These are phyloP conservation scores for Lasiosphaeria ovina DNA, from an alignment of 495 filamentous ascomycete genomes.

Conservation along the genomic window DNA sequence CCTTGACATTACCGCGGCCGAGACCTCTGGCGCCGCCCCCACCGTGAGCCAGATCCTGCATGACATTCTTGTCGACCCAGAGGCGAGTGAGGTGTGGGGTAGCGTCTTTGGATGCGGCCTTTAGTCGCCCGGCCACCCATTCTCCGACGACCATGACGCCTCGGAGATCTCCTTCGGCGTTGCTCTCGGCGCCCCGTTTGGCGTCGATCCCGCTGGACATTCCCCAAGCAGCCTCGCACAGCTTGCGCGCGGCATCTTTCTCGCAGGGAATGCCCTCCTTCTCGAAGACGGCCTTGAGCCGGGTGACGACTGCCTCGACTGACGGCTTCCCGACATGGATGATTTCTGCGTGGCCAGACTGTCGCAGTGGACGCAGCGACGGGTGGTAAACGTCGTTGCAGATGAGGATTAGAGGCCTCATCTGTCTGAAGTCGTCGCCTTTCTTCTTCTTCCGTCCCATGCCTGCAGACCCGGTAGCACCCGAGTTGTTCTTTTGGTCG, in stretches of 20 bases:
- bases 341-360: slow-evolving; percentile 78
- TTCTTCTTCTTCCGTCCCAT: slow-evolving; percentile 50
- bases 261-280: slow-evolving; percentile 85
- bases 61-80: slow-evolving; percentile 80
- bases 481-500: slow-evolving; percentile 75
- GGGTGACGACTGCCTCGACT: slow-evolving; percentile 77
- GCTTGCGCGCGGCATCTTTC: slow-evolving; percentile 77
- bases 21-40: slow-evolving; percentile 74
- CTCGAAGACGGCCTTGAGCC: slow-evolving; percentile 78
- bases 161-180: slow-evolving; percentile 85
- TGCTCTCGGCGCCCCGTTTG: slow-evolving; percentile 56
- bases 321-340: slow-evolving; percentile 90
- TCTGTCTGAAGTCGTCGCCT: slow-evolving; percentile 77
- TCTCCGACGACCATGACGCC: slow-evolving; percentile 91
- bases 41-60: slow-evolving; percentile 66
- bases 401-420: slow-evolving; percentile 86
- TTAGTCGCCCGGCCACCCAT: slow-evolving; percentile 84
- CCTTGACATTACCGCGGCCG: slow-evolving; percentile 73
- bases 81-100: slow-evolving; percentile 61
- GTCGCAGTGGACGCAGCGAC: slow-evolving; percentile 77
- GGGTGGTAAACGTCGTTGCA: slow-evolving; percentile 98
- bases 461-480: slow-evolving; percentile 33
- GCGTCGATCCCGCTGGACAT: slow-evolving; percentile 59
- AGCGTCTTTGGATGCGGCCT: slow-evolving; percentile 44
- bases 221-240: slow-evolving; percentile 95